Conservation (phyloP, 495 filamentous ascomycete genomes). For the Xylaria castorea region DNA sequence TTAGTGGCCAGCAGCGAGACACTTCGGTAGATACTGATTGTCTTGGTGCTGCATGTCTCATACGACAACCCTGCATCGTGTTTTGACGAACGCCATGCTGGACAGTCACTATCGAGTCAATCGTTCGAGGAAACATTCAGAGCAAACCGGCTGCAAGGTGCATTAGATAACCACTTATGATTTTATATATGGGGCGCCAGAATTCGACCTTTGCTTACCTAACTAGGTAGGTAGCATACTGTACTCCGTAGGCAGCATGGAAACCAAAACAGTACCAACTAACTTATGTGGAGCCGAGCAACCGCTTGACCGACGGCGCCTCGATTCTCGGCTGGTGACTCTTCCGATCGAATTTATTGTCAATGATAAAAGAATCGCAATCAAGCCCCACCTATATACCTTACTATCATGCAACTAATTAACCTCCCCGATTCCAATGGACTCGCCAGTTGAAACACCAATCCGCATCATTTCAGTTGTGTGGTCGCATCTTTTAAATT, state of each 20-base stretch:
- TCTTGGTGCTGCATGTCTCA: slow-evolving; percentile 20
- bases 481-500: slow-evolving; percentile 1
- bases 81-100: neutral
- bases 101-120: neutral
- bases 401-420: neutral
- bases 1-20: neutral
- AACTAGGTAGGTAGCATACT: neutral
- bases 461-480: neutral
- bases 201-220: neutral
- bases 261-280: neutral
- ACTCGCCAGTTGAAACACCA: slow-evolving; percentile 15
- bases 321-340: neutral
- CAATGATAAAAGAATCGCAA: neutral
- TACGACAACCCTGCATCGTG: neutral
- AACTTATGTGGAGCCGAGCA: neutral
- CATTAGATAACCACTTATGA: neutral
- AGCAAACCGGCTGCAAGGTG: too few relatives aligned
- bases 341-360: neutral
- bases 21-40: neutral
- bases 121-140: neutral
- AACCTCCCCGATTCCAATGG: neutral
- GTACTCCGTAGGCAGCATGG: neutral
- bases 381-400: too few relatives aligned
- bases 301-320: neutral
- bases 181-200: neutral